These are phyloP conservation scores for Thelonectria blattea DNA, from an alignment of 2,329 filamentous ascomycete species.

Conservation along the genomic window DNA sequence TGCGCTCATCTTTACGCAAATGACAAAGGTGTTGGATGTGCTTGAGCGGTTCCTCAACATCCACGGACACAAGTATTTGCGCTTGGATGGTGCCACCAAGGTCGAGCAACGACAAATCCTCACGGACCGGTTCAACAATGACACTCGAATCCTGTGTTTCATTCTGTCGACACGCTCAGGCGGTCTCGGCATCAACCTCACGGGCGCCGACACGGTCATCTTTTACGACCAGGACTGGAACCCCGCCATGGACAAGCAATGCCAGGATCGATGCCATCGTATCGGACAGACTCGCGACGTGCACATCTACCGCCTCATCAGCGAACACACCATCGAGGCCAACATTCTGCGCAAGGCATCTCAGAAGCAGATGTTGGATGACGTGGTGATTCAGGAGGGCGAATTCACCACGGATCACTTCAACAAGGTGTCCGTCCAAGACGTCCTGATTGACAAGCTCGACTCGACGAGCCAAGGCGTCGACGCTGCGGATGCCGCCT, in stretches of 20 bases:
- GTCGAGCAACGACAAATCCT: conserved; percentile 94
- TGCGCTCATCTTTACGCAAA: conserved; percentile 97
- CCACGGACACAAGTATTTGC: conserved; percentile 94
- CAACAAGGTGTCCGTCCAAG: conserved; percentile 75
- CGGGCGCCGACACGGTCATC: conserved; percentile 95
- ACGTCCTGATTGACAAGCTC: conserved; percentile 68
- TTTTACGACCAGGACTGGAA: conserved; percentile 99
- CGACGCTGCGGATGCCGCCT: conserved; percentile 78
- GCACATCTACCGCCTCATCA: conserved; percentile 94
- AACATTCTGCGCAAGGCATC: conserved; percentile 97
- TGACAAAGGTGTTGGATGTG: conserved; percentile 98
- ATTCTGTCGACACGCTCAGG: conserved; percentile 95
- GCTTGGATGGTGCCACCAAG: conserved; percentile 94
- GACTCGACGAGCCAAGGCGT: conserved; percentile 58
- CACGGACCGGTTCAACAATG: conserved; percentile 96
- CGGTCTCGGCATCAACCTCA: conserved; percentile 94
- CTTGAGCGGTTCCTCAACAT: conserved; percentile 98
- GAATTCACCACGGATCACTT: conserved; percentile 98
- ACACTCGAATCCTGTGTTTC: conserved; percentile 90
- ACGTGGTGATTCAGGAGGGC: conserved; percentile 97
- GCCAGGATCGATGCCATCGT: conserved; percentile 94
- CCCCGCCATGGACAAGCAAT: conserved; percentile 99
- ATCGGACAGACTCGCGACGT: conserved; percentile 98
- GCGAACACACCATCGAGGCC: conserved; percentile 94
- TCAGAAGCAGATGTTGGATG: conserved; percentile 96